A percentile compares a stretch with the other conserved stretches of the same genome.
Evolutionary conservation across 805 yeast genomes (phyloP).

Genomic region (Myxozyma vanderwaltii): DNA sequence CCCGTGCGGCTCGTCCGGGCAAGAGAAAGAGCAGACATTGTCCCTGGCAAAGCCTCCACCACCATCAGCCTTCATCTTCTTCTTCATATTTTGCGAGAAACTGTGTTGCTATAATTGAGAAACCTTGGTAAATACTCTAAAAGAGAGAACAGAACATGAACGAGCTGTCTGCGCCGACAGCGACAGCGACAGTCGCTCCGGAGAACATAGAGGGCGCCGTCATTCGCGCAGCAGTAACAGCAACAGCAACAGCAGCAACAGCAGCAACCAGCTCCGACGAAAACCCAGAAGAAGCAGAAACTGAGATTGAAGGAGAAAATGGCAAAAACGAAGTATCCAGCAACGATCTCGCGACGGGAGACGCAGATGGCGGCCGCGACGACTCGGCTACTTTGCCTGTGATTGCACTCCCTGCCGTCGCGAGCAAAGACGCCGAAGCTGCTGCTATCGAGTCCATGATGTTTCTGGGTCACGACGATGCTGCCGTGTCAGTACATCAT

Average conservation of each 20-base stretch:
- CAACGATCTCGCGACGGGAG: not conserved
- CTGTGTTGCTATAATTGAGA: too few species aligned
- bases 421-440: constrained; percentile 5
- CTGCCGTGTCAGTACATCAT: not conserved
- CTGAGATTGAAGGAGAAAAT: constrained; percentile 31
- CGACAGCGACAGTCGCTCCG: not conserved
- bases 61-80: too few species aligned
- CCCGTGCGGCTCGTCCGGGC: constrained; percentile 10
- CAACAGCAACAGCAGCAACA: not conserved
- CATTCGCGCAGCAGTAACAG: not conserved
- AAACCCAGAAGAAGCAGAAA: constrained; percentile 33
- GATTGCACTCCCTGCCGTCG: constrained; percentile 1
- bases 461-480: constrained; percentile 1
- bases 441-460: constrained; percentile 14
- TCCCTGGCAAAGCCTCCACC: too few species aligned
- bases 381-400: not conserved
- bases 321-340: not conserved
- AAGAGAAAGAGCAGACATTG: too few species aligned
- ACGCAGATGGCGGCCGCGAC: not conserved
- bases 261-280: constrained; percentile 14
- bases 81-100: too few species aligned
- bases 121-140: too few species aligned
- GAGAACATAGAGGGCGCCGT: not conserved
- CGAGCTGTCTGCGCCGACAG: not conserved
- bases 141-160: not conserved